Percentiles rank a stretch among this genome's conserved stretches.
These are phyloP conservation scores for Fusarium sp. DNA, from an alignment of 2,329 filamentous ascomycete species.

Conservation along the genomic window DNA sequence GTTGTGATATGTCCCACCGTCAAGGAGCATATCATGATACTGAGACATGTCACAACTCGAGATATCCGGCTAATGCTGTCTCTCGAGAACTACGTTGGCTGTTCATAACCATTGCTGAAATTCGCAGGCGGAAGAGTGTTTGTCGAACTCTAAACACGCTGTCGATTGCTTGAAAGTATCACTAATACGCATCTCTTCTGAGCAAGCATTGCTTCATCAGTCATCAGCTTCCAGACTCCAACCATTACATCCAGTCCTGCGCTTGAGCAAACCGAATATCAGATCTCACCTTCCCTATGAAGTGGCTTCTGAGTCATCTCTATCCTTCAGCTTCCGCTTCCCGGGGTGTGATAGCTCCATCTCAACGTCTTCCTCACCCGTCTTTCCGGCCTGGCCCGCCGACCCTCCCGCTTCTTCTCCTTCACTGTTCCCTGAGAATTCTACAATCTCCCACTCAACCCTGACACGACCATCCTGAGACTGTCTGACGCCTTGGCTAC, in stretches of 20 bases:
- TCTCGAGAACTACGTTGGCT: background rate
- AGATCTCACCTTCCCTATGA: constrained; percentile 13
- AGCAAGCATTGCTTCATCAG: constrained; percentile 11
- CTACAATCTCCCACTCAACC: constrained; percentile 87
- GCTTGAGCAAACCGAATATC: background rate
- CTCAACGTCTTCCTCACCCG: constrained; percentile 50
- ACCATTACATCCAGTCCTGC: constrained; percentile 12
- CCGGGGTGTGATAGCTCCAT: constrained; percentile 50
- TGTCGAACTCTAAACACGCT: background rate
- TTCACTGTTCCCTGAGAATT: constrained; percentile 69
- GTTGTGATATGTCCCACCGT: background rate
- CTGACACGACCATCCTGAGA: constrained; percentile 73
- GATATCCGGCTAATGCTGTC: background rate
- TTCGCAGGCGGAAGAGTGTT: background rate
- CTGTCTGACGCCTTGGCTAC: constrained; percentile 64
- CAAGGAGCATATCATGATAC: background rate
- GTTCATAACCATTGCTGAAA: background rate
- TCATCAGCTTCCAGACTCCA: constrained; percentile 2
- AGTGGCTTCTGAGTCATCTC: constrained; percentile 47
- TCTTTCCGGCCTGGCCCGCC: constrained; percentile 38
- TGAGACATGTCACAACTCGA: background rate
- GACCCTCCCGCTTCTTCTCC: constrained; percentile 22
- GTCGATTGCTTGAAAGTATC: background rate
- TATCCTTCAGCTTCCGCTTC: constrained; percentile 66
- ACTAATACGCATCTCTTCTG: background rate